These are phyloP conservation scores for Neltuma alba DNA, from an alignment of 306 rosid genomes.

Conservation along the genomic window DNA sequence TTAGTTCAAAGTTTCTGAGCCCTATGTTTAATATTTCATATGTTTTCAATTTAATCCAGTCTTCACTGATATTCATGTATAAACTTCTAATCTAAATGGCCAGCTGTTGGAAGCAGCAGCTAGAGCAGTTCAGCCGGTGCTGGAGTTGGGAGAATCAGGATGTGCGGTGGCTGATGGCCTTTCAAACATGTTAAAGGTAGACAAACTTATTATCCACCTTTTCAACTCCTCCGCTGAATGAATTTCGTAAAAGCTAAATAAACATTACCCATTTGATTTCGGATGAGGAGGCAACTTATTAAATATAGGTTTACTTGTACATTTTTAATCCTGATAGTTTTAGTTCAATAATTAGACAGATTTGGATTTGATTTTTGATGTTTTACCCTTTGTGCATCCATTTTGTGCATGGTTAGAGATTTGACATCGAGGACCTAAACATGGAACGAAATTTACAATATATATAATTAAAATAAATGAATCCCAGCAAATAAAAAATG, in stretches of 20 bases:
- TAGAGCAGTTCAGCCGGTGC: conserved; percentile 76
- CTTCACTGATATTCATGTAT: conserved; percentile 23
- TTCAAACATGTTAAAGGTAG: conserved; percentile 75
- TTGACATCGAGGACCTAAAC: too few relatives aligned
- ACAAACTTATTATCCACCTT: neutral
- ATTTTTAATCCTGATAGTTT: neutral
- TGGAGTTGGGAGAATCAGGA: conserved; percentile 79
- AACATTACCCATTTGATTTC: conserved; percentile 12
- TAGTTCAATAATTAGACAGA: neutral
- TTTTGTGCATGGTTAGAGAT: too few relatives aligned
- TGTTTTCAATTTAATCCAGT: neutral
- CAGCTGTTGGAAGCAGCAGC: conserved; percentile 88
- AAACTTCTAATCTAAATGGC: conserved; percentile 18
- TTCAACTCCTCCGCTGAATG: neutral
- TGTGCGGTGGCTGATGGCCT: conserved; percentile 77
- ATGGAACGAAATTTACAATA: too few relatives aligned
- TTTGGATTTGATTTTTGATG: too few relatives aligned
- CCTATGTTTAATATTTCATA: conserved; percentile 16
- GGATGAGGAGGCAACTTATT: neutral
- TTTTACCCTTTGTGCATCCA: too few relatives aligned
- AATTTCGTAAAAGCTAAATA: neutral
- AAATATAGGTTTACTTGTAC: neutral
- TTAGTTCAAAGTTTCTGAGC: neutral
- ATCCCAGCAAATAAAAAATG: too few relatives aligned
- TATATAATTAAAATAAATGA: too few relatives aligned